Evolutionary conservation across 164 flowering plant species (phyloP), one percentile per base, ranked within the genome.

Genomic region (Nymphaea colorata): DNA sequence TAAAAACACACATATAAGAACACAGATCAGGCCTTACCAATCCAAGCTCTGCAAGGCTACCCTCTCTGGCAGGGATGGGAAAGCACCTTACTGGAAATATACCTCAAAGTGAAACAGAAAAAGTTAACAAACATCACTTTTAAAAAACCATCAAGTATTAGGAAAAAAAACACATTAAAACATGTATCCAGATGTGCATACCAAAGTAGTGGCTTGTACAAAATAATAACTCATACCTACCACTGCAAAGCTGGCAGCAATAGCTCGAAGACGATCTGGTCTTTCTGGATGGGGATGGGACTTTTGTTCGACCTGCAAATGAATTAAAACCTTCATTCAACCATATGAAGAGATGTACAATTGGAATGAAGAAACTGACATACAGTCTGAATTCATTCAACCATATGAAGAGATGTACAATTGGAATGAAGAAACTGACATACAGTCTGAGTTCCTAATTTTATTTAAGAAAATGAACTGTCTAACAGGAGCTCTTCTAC

Each of bases 251-350:
- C 93, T 84, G 66, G 96, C 97, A 69, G 80, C 80, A 78, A 94
- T 89, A 67, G 87, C 97, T 73, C 90, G 96, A 68, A 94, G 87
- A 64, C 98, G 98, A 76, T 94, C 95, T 43, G 98, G 96, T 73
- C 98, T 81, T 82, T 91, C 98, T 41, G 98, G 98, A 74, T 94
- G 98, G 61, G 93, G 96, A 77, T 82, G 89, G 43, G 95, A 76
- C 82, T 90, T 94, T 85, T 81, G 79, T 76, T 78, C 86, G 77
- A 85, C 91, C 98, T 90, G 36, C 69, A 70, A 60, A 81, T 8
- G 59, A 55, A 8, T 55, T 55, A 64, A 79, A 16, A 53, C 64
- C 41, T 71, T 73, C n/a, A 45, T 71, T 51, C 63, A 60, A 15
- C 61, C 62, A 25, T 25, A 25, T 25, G 36, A 25, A 25, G 36